Percentiles rank a stretch among this genome's conserved stretches.
Conservation (phyloP, 202 grass and related monocot genomes). For the Schoenoplectus triqueter region DNA sequence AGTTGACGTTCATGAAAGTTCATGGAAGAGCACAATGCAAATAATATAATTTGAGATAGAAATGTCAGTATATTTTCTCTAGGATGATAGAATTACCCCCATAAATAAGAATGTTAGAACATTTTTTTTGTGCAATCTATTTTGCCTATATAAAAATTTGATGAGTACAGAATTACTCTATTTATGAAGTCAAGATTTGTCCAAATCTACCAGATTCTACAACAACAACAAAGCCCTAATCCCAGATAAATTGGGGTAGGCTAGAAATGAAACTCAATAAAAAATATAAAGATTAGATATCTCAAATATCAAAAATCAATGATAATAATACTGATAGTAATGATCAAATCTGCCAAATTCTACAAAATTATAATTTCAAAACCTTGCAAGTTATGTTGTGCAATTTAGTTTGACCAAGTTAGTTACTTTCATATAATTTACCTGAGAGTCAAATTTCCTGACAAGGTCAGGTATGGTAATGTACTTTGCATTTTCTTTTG, state of each 20-base stretch:
- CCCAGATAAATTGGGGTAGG: too few species aligned
- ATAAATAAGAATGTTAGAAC: not conserved
- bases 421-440: not conserved
- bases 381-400: conserved; percentile 35
- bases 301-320: too few species aligned
- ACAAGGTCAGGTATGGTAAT: conserved; percentile 63
- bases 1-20: conserved; percentile 36
- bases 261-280: too few species aligned
- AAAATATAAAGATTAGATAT: too few species aligned
- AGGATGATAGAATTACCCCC: not conserved
- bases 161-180: not conserved
- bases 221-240: conserved; percentile 52
- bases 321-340: conserved; percentile 19
- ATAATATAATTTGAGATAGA: conserved; percentile 4
- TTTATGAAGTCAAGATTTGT: conserved; percentile 29
- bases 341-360: conserved; percentile 48
- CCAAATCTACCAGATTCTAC: not conserved
- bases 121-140: not conserved
- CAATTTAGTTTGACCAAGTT: conserved; percentile 31
- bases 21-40: conserved; percentile 6
- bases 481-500: conserved; percentile 59
- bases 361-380: conserved; percentile 21
- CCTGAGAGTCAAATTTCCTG: conserved; percentile 62
- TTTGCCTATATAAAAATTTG: not conserved
- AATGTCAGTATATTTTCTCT: conserved; percentile 26